These are phyloP conservation scores for Cordia subcordata DNA, from an alignment of 257 asterid species.

Conservation along the genomic window DNA sequence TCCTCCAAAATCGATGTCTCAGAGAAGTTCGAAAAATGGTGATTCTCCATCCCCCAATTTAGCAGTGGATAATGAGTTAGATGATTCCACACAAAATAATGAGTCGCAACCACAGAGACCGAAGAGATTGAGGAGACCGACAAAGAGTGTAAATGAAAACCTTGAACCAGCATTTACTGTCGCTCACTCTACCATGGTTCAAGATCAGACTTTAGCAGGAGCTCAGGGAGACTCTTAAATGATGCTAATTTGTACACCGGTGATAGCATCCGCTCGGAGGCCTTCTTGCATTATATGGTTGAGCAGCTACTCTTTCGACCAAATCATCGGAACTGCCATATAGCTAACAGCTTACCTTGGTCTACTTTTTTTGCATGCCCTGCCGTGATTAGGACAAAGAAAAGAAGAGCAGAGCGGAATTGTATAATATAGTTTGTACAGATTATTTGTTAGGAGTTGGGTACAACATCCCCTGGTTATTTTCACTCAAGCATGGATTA, in stretches of 20 bases:
- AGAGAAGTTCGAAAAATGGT: conserved; percentile 42
- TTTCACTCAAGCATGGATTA: conserved; percentile 11
- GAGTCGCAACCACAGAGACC: conserved; percentile 63
- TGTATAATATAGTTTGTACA: conserved; percentile 45
- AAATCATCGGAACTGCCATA: neutral
- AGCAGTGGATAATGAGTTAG: conserved; percentile 40
- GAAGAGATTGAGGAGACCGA: conserved; percentile 87
- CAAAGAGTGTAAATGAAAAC: conserved; percentile 84
- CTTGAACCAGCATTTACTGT: conserved; percentile 86
- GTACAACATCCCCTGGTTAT: conserved; percentile 15
- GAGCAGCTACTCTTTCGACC: neutral
- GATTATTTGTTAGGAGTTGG: conserved; percentile 28
- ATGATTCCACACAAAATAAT: conserved; percentile 35
- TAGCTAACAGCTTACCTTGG: no score
- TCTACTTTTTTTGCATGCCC: no score
- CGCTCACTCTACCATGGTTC: conserved; percentile 32
- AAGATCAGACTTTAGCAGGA: conserved; percentile 30
- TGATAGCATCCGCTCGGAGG: neutral
- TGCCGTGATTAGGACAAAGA: no score
- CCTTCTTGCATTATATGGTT: neutral
- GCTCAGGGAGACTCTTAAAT: conserved; percentile 8
- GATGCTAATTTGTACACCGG: neutral
- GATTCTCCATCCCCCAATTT: conserved; percentile 44
- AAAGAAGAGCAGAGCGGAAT: conserved; percentile 1
- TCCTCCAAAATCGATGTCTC: conserved; percentile 45